Conservation (phyloP, 1,139 yeast genomes). For the Yamadazyma sp. region DNA sequence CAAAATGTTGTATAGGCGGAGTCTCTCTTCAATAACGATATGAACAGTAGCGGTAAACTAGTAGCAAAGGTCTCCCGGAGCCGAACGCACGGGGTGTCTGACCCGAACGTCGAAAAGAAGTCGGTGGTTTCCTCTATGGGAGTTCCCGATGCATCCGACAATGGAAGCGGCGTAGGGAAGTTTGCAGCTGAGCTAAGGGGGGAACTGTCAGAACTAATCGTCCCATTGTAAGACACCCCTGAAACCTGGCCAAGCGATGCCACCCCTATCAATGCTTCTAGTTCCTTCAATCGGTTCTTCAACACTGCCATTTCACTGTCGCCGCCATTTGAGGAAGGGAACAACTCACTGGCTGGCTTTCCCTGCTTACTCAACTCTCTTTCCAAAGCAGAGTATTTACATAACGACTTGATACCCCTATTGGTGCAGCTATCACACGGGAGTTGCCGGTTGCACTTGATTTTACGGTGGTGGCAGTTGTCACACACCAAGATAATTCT, state of each 20-base stretch:
- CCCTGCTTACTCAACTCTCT: constrained; percentile 18
- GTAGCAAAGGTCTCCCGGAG: constrained; percentile 11
- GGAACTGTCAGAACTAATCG: neutral
- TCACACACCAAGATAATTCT: constrained; percentile 19
- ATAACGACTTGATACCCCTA: constrained; percentile 14
- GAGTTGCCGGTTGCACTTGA: constrained; percentile 17
- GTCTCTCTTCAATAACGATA: constrained; percentile 13
- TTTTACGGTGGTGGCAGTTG: constrained; percentile 19
- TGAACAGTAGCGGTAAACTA: constrained; percentile 14
- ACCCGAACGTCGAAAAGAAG: constrained; percentile 11
- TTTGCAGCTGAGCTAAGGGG: neutral
- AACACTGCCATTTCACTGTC: constrained; percentile 4
- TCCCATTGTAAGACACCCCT: neutral
- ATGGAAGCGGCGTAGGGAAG: neutral
- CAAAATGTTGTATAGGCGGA: constrained; percentile 13
- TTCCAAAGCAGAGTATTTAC: constrained; percentile 17
- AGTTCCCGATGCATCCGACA: neutral
- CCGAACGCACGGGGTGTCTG: constrained; percentile 8
- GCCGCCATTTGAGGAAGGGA: constrained; percentile 4
- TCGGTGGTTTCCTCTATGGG: constrained; percentile 8
- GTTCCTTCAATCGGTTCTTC: constrained; percentile 6
- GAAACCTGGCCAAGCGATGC: neutral
- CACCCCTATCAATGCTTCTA: constrained; percentile 9
- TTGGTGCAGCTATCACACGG: constrained; percentile 18
- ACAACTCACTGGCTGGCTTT: constrained; percentile 9